These are phyloP conservation scores for Penicillium desertorum DNA, from an alignment of 495 filamentous ascomycete species.

Conservation along the genomic window DNA sequence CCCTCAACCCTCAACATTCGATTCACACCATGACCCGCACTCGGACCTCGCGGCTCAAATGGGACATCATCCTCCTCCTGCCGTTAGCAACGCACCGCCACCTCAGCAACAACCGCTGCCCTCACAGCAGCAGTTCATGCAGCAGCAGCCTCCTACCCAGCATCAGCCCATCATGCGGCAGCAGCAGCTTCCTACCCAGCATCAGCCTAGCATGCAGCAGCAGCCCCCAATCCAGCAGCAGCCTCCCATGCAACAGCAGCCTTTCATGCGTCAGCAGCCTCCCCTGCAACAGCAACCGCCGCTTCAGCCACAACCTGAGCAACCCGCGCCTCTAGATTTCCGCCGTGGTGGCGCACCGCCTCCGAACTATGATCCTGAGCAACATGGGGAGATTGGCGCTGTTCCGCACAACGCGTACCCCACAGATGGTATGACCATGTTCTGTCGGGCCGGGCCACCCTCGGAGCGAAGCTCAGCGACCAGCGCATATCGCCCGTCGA, in stretches of 20 bases:
- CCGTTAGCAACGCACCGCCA: constrained; percentile 39
- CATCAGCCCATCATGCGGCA: constrained; percentile 1
- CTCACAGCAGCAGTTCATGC: background rate
- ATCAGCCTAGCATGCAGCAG: background rate
- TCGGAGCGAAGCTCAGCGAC: constrained; percentile 81
- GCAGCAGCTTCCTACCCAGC: background rate
- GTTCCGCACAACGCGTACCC: constrained; percentile 94
- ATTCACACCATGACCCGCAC: constrained; percentile 84
- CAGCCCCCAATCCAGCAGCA: background rate
- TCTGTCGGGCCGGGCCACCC: constrained; percentile 81
- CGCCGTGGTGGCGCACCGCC: constrained; percentile 50
- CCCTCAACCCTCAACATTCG: constrained; percentile 79
- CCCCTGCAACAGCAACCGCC: background rate
- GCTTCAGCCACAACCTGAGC: constrained; percentile 10
- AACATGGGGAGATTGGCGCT: constrained; percentile 63
- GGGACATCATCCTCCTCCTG: constrained; percentile 51
- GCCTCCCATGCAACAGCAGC: constrained; percentile 1
- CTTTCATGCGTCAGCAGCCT: background rate
- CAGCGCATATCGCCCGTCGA: constrained; percentile 74
- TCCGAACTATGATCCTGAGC: constrained; percentile 52
- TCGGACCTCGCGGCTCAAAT: constrained; percentile 64
- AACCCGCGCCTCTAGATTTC: constrained; percentile 50
- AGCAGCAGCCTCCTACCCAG: constrained; percentile 12
- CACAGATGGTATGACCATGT: constrained; percentile 98
- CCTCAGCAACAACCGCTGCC: constrained; percentile 12